A percentile compares a stretch with the other conserved stretches of the same genome.
Evolutionary conservation across 1,284 basidiomycete species (phyloP).

Genomic region (Cryptococcus sp.): DNA sequence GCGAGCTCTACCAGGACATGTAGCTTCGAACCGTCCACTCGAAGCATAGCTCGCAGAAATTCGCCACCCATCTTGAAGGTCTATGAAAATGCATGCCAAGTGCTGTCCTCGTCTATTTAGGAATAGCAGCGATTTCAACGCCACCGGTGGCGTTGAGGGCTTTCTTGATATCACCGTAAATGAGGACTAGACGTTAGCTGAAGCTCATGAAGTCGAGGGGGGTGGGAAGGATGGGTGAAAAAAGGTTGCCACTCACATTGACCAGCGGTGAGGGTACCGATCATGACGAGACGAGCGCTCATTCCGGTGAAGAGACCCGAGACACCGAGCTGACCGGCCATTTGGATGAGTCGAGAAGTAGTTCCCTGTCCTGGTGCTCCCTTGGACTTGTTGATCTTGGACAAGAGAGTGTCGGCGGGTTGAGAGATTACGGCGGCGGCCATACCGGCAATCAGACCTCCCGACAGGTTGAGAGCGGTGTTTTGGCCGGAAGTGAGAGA

Average conservation of each 20-base stretch:
- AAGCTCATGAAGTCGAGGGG: no score
- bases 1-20: no score
- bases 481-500: slow-evolving; percentile 44
- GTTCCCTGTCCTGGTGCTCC: slow-evolving; percentile 52
- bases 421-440: slow-evolving; percentile 58
- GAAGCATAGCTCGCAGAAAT: no score
- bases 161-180: slow-evolving; percentile 52
- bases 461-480: slow-evolving; percentile 48
- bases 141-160: slow-evolving; percentile 50
- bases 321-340: slow-evolving; percentile 50
- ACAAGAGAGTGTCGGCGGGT: slow-evolving; percentile 53
- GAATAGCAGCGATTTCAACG: slow-evolving; percentile 36
- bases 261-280: slow-evolving; percentile 54
- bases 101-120: no score
- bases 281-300: slow-evolving; percentile 48
- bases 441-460: slow-evolving; percentile 55
- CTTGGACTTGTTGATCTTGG: slow-evolving; percentile 58
- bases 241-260: slow-evolving; percentile 46
- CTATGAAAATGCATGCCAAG: no score
- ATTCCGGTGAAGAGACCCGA: slow-evolving; percentile 53
- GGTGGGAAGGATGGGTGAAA: no score
- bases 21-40: no score
- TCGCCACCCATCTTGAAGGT: no score
- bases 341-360: slow-evolving; percentile 49
- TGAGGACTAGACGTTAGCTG: slow-evolving; percentile 41